Evolutionary conservation across 2,329 filamentous ascomycete genomes (phyloP), one percentile per base, ranked within the genome.

Genomic region (Ascochyta clinopodiicola): DNA sequence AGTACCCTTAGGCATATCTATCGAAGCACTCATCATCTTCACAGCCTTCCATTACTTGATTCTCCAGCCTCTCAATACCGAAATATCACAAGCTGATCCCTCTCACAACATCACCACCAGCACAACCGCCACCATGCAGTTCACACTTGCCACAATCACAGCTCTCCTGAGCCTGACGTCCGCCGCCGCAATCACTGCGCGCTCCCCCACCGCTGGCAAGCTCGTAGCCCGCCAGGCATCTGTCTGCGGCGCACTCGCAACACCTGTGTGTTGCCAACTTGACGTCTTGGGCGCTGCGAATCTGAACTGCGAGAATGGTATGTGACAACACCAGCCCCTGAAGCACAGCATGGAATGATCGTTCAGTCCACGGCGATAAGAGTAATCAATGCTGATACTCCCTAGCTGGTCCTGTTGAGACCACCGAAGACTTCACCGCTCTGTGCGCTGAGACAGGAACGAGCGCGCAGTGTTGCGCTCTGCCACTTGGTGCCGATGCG

Each of bases 201-300:
- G 44, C 32, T 29, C 35, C 31, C 37, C 54, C 10, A 21, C 34
- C 7, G 25, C 27, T 17, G 39, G 40, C 22, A 44, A 44, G 47
- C 39, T 60, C 17, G 42, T 45, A 15, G 35, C 52, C 21, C 62
- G 50, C 19, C 37, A 53, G 12, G 42, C 35, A 36, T 54, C 49
- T n/a, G 50, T 64, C 49, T 66, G 63, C 50, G 60, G 63, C 24
- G 25, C 31, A 2, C 44, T 61, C 25, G 19, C 51, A 10, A 60
- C 60, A 6, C 62, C 60, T 19, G 42, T 60, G 4, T 66, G 63
- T 56, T 66, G 63, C 56, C 57, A 64, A n/a, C 55, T 61, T 13
- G 58, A 59, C 27, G 39, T 63, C 4, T 43, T 59, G 2, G 63
- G 63, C 22, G 56, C 62, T 31, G 54, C 55, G 1, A 59, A 65